These are phyloP conservation scores for Fusarium pseudonygamai DNA, from an alignment of 2,329 filamentous ascomycete genomes.

Conservation along the genomic window DNA sequence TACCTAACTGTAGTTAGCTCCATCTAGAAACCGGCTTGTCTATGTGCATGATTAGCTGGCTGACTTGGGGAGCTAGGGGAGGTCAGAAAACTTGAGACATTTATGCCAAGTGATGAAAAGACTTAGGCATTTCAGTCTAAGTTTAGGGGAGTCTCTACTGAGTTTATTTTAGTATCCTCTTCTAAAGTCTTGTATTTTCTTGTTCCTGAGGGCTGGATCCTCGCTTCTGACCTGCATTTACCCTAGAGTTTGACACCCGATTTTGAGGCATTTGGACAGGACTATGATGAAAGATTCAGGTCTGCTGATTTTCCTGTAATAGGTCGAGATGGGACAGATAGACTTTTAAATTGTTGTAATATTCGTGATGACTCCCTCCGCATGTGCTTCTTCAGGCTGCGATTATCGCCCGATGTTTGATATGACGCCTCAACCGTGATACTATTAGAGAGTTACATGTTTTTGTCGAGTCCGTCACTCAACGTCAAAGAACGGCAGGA, in stretches of 20 bases:
- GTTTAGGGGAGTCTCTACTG: background rate
- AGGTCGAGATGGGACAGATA: background rate
- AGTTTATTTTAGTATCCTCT: background rate
- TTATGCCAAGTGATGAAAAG: background rate
- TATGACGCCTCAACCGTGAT: too few relatives aligned
- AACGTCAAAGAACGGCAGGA: background rate
- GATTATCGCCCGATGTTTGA: too few relatives aligned
- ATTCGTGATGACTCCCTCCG: background rate
- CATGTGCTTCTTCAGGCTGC: background rate
- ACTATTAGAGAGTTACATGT: too few relatives aligned
- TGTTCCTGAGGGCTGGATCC: background rate
- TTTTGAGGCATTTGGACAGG: background rate
- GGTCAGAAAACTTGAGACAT: background rate
- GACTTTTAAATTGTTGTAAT: background rate
- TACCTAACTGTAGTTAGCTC: conserved; percentile 5
- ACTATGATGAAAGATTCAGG: conserved; percentile 3
- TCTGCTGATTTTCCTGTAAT: background rate
- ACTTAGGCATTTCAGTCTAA: background rate
- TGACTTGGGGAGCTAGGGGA: background rate
- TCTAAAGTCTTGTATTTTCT: background rate
- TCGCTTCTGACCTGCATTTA: background rate
- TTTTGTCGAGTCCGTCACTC: background rate
- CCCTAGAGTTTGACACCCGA: conserved; percentile 1
- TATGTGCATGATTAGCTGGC: background rate
- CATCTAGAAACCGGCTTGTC: background rate